Percentiles rank a stretch among this genome's conserved stretches.
Conservation (phyloP, 768 basidiomycete species). For the Erythrobasidium yunnanense region DNA sequence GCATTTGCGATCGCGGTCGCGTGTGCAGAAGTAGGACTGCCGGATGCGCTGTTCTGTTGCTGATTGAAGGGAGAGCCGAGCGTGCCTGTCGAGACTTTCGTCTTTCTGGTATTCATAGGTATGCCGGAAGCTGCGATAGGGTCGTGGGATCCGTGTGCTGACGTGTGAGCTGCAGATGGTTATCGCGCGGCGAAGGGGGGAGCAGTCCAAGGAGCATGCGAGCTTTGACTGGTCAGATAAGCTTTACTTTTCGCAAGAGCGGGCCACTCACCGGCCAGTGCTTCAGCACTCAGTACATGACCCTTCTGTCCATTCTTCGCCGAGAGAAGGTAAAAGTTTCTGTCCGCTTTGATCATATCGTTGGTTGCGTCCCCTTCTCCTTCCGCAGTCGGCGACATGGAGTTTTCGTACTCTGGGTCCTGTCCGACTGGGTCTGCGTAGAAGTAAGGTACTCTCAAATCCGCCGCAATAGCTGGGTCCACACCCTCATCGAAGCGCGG, state of each 20-base stretch:
- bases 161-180: conserved; percentile 1
- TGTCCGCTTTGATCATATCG: background rate
- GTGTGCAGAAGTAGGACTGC: background rate
- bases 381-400: background rate
- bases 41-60: background rate
- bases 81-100: background rate
- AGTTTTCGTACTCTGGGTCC: background rate
- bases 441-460: background rate
- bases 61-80: conserved; percentile 20
- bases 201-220: conserved; percentile 20
- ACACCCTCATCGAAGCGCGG: background rate
- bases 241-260: background rate
- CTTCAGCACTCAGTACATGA: conserved; percentile 5
- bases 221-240: background rate
- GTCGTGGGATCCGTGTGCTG: background rate
- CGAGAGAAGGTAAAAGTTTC: background rate
- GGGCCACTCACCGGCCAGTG: conserved; percentile 18
- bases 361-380: background rate
- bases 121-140: background rate
- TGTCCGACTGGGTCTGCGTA: background rate
- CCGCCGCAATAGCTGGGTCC: background rate
- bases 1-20: background rate
- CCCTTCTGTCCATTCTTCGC: background rate
- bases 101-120: background rate
- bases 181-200: background rate